Base-by-base conservation (phyloP, 805 yeast genomes). In the Pichia gijzeniarum region DNA sequence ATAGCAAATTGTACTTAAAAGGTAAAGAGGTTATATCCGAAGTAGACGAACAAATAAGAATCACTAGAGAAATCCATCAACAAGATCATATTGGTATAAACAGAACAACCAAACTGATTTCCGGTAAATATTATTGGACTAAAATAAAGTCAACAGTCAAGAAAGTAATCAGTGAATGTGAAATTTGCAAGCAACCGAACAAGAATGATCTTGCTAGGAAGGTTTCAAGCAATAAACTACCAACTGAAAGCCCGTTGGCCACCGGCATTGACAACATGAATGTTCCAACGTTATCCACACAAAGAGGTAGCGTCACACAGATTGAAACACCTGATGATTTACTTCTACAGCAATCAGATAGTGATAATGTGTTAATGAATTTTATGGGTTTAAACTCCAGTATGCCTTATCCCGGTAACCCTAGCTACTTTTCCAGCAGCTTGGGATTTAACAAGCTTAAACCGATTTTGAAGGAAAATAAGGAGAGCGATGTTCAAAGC, bases 81-180 rank as follows among this genome's bases (percentile, higher is more conserved):
- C 41, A 53, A 34, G 76, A 73, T 38, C 99, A 91, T 60, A 82
- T 82, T 12, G 98, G 98, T 10, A 88, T 91, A 51, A 91, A 91
- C 65, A 86, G 82, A 57, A 82, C 95, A 2, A 89, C 96, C 0
- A 68, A 91, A 0, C 66, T 75, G 16, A 77, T 93, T 16, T 77
- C 90, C 1, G 93, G 85, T 50, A 76, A 77, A 53, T 91, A 85
- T 55, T 95, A 88, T 62, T 91, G 98, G 97, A 77, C 88, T 1
- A 76, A 95, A 42, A 85, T 91, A 51, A 90, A 93, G 63, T 88
- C 79, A 46, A 87, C 96, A 0, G 96, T 86, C 1, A 80, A 85
- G 1, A 77, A 79, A 27, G 91, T 87, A 1, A 80, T 90, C 43
- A 72, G 82, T 44, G 76, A 79, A 48, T 93, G 98, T 61, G 69